Percentiles rank a stretch among this genome's conserved stretches.
Conservation (phyloP, 768 basidiomycete species). For the Macrocybe gigantea region DNA sequence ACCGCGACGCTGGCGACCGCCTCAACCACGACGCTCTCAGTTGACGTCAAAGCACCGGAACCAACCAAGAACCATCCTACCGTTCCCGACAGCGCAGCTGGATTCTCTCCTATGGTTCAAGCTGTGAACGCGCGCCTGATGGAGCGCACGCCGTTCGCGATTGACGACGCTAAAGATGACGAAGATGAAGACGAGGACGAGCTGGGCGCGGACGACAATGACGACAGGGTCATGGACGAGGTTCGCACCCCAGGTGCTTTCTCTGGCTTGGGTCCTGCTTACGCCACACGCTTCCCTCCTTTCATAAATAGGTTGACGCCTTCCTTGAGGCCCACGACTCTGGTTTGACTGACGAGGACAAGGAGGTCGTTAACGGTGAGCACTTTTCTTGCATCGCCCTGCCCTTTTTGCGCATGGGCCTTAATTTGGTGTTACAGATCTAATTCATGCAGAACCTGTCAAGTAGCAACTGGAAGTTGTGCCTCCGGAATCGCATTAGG, state of each 20-base stretch:
- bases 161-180: conserved; percentile 87
- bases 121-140: conserved; percentile 79
- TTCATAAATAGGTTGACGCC: conserved; percentile 64
- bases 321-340: conserved; percentile 93
- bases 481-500: neutral
- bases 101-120: conserved; percentile 58
- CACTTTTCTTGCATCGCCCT: conserved; percentile 1
- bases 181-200: conserved; percentile 68
- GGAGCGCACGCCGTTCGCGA: conserved; percentile 94
- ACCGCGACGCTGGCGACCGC: conserved; percentile 26
- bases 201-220: conserved; percentile 48
- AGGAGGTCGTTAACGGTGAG: conserved; percentile 71
- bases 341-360: conserved; percentile 74
- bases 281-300: neutral
- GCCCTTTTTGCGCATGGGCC: neutral
- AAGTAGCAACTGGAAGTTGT: conserved; percentile 10
- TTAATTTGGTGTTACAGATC: conserved; percentile 11
- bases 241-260: conserved; percentile 29
- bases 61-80: conserved; percentile 19
- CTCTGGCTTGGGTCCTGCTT: neutral
- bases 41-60: conserved; percentile 32
- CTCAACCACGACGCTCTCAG: conserved; percentile 46
- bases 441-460: conserved; percentile 22
- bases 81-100: conserved; percentile 29
- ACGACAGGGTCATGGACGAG: conserved; percentile 87